phyloP scores from a whole-genome alignment of 352 stramenopile genomes.

The Globisporangium emineosum region DNA sequence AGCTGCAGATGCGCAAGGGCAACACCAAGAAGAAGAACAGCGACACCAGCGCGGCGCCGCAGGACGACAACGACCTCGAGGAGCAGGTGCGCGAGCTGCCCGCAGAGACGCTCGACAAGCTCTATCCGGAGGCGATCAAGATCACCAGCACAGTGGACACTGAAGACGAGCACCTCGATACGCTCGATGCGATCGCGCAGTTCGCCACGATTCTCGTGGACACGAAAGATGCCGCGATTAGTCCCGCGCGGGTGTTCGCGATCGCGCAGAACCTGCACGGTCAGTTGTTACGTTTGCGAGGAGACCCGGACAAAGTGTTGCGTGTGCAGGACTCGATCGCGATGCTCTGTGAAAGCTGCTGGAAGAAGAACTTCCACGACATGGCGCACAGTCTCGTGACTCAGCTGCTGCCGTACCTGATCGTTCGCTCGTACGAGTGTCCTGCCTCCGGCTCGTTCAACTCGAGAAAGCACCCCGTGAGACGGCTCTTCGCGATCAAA shows the following conservation, averaged over 20 bases:
- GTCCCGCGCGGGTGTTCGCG: constrained; percentile 54
- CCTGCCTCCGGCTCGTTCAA: constrained; percentile 46
- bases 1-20: constrained; percentile 26
- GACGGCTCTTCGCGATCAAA: constrained; percentile 70
- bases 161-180: constrained; percentile 28
- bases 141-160: constrained; percentile 15
- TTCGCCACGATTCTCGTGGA: constrained; percentile 64
- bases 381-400: constrained; percentile 70
- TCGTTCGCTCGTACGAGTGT: constrained; percentile 76
- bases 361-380: constrained; percentile 60
- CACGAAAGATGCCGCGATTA: constrained; percentile 41
- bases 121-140: constrained; percentile 45
- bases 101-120: constrained; percentile 36
- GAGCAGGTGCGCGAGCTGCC: constrained; percentile 59
- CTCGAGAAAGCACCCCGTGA: constrained; percentile 69
- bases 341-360: constrained; percentile 70
- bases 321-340: constrained; percentile 68
- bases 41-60: constrained; percentile 14
- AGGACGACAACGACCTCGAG: constrained; percentile 26
- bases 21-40: constrained; percentile 22
- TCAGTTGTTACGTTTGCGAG: constrained; percentile 50
- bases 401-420: constrained; percentile 80
- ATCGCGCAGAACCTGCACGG: constrained; percentile 67
- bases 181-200: constrained; percentile 42
- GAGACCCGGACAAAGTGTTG: constrained; percentile 36